Evolutionary conservation across 176 grass and related monocot genomes (phyloP), one percentile per base, ranked within the genome.

Genomic region (barley (Hordeum vulgare)): DNA sequence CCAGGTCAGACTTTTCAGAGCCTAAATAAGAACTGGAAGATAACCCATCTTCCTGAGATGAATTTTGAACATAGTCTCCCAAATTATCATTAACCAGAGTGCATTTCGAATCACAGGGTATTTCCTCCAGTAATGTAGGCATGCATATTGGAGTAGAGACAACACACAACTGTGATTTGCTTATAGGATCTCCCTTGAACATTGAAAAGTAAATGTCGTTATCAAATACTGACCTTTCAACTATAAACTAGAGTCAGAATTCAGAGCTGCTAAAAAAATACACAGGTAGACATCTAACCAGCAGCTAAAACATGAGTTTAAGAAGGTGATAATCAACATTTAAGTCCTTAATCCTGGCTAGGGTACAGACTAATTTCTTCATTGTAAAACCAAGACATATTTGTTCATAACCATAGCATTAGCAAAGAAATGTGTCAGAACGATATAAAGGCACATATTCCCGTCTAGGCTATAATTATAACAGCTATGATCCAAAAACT

Each of bases 11-110:
- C 21, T 79, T 94, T 85, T 97, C 81, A 41, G 95, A 91, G 85
- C 78, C 83, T 53, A 90, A 78, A 94, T 94, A 87, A 91, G 95
- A 94, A 64, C 80, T 75, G 73, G 88, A 91, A 72, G 90, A 82
- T 57, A 74, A 78, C 54, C 63, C 71, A 81, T 73, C 73, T 80
- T 92, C 83, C 80, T 86, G 68, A 88, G 85, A 83, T 81, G 91
- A 97, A 94, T 66, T 77, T 75, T 57, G 85, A 29, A 88, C 71
- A 70, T 81, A 35, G 62, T 85, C 89, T 86, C 57, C 83, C 34
- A 76, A 57, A 65, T 17, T 84, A 79, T 75, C 57, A 70, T 91
- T 77, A 68, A 84, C 61, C 37, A 79, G 80, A 44, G 75, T 74
- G 68, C 65, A 59, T 80, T 87, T 81, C 39, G 74, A 82, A 47